These are phyloP conservation scores for Phaeotremella skinneri DNA, from an alignment of 768 basidiomycete species.

Conservation along the genomic window DNA sequence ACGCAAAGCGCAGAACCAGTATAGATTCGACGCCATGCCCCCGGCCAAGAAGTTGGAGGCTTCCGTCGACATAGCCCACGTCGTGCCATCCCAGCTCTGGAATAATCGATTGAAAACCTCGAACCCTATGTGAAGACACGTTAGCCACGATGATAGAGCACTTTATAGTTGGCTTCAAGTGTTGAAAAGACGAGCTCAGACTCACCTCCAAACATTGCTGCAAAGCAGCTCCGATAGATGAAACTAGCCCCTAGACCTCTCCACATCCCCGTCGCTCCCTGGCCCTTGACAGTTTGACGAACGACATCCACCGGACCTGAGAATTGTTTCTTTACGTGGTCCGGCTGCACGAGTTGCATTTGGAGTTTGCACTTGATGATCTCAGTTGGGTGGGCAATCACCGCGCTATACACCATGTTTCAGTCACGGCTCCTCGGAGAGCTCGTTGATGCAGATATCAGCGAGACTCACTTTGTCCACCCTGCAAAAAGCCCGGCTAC, in stretches of 20 bases:
- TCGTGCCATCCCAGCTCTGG: slow-evolving; percentile 60
- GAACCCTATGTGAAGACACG: slow-evolving; percentile 27
- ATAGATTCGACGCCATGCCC: slow-evolving; percentile 50
- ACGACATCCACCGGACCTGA: slow-evolving; percentile 51
- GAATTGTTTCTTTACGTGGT: slow-evolving; percentile 60
- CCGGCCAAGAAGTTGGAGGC: slow-evolving; percentile 52
- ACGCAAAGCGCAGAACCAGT: slow-evolving; percentile 47
- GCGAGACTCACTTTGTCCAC: slow-evolving; percentile 47
- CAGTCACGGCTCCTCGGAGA: not conserved
- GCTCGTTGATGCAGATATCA: not conserved
- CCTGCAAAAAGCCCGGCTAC: slow-evolving; percentile 48
- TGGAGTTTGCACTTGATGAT: slow-evolving; percentile 64
- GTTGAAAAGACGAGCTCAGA: slow-evolving; percentile 18
- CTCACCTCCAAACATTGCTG: slow-evolving; percentile 65
- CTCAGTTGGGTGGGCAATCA: slow-evolving; percentile 74
- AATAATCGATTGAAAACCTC: slow-evolving; percentile 65
- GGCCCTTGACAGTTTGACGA: slow-evolving; percentile 61
- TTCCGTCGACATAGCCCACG: slow-evolving; percentile 57
- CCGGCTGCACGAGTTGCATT: slow-evolving; percentile 44
- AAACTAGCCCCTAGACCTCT: slow-evolving; percentile 72
- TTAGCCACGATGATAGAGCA: not conserved
- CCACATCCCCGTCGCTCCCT: slow-evolving; percentile 69
- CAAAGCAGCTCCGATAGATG: slow-evolving; percentile 70
- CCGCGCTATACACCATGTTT: slow-evolving; percentile 55
- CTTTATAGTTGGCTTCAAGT: not conserved